Conservation (phyloP, 2,329 filamentous ascomycete genomes). For the Geosmithia flava region DNA sequence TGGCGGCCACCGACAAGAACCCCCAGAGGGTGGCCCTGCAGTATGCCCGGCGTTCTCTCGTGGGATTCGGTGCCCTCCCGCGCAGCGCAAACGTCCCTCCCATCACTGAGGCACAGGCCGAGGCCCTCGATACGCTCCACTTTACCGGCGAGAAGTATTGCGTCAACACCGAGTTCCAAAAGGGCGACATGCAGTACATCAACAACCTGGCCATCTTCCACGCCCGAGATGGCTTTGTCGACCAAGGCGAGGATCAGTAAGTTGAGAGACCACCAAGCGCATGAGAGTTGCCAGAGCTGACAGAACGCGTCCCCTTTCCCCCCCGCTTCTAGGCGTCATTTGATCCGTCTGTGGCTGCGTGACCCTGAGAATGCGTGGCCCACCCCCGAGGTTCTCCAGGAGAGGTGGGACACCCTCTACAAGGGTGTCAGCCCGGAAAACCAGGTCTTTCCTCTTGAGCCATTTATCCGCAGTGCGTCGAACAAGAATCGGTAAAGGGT, state of each 20-base stretch:
- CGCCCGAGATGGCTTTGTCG: conserved; percentile 33
- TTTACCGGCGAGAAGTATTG: conserved; percentile 33
- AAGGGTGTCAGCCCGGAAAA: conserved; percentile 35
- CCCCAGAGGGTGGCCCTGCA: conserved; percentile 47
- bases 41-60: conserved; percentile 46
- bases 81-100: conserved; percentile 41
- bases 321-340: conserved; percentile 22
- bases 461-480: conserved; percentile 12
- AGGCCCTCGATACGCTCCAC: conserved; percentile 38
- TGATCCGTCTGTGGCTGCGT: conserved; percentile 36
- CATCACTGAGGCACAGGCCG: conserved; percentile 38
- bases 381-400: conserved; percentile 27
- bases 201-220: conserved; percentile 45
- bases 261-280: conserved; percentile 7
- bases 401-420: conserved; percentile 41
- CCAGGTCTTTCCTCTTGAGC: conserved; percentile 44
- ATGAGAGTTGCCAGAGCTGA: conserved; percentile 8
- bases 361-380: conserved; percentile 36
- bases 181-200: conserved; percentile 40
- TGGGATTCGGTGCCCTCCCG: conserved; percentile 42
- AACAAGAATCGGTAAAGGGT: conserved; percentile 1
- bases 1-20: conserved; percentile 26
- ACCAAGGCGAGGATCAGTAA: conserved; percentile 29
- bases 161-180: conserved; percentile 30
- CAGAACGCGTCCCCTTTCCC: conserved; percentile 5